Percentiles rank a stretch among this genome's conserved stretches.
phyloP scores from a whole-genome alignment of 805 yeast genomes.

The Candida coquimbonensis region DNA sequence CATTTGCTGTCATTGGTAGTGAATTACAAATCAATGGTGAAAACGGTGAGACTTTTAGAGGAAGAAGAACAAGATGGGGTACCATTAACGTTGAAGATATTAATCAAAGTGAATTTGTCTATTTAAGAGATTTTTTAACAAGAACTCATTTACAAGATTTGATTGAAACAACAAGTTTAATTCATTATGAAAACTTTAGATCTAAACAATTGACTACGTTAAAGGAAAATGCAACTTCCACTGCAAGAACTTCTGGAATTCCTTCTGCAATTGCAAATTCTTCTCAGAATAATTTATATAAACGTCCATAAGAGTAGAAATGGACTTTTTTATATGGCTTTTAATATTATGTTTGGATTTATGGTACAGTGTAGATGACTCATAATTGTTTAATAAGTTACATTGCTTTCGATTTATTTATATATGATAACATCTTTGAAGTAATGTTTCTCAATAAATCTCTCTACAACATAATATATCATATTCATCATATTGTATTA shows the following conservation, averaged over 20 bases:
- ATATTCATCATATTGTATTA: too few species aligned
- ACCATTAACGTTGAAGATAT: slow-evolving; percentile 89
- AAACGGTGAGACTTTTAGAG: slow-evolving; percentile 76
- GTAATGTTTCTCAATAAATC: too few species aligned
- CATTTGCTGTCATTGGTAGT: slow-evolving; percentile 93
- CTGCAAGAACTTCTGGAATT: slow-evolving; percentile 26
- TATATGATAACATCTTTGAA: too few species aligned
- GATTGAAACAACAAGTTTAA: slow-evolving; percentile 82
- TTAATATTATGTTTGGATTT: too few species aligned
- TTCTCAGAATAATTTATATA: slow-evolving; percentile 14
- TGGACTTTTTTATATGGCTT: too few species aligned
- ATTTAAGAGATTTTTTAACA: slow-evolving; percentile 87
- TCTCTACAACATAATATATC: too few species aligned
- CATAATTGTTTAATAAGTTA: too few species aligned
- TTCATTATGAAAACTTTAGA: slow-evolving; percentile 90
- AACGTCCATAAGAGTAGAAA: slow-evolving; percentile 13
- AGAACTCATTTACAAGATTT: slow-evolving; percentile 94
- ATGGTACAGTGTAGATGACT: too few species aligned
- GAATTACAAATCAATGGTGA: slow-evolving; percentile 61
- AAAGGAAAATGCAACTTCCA: slow-evolving; percentile 70
- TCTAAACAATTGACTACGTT: slow-evolving; percentile 88
- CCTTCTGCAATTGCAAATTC: slow-evolving; percentile 7
- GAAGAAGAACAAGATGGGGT: slow-evolving; percentile 93
- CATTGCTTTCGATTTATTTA: too few species aligned
- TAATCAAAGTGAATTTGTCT: slow-evolving; percentile 91